A percentile compares a stretch with the other conserved stretches of the same genome.
These are phyloP conservation scores for Ajuga chamaepitys DNA, from an alignment of 257 asterid genomes.

Conservation along the genomic window DNA sequence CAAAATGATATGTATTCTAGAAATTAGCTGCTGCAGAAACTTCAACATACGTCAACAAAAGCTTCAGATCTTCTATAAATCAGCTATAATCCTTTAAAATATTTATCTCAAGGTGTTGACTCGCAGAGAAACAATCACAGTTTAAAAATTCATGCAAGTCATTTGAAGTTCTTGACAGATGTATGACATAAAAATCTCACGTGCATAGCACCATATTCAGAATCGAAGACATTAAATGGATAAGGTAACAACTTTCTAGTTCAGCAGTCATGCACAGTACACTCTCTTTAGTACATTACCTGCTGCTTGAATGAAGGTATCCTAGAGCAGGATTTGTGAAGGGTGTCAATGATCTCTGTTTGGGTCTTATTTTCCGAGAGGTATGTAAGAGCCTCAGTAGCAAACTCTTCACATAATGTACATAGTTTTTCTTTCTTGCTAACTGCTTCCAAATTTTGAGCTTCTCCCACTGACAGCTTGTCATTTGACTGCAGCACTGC, in stretches of 20 bases:
- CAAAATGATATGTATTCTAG: background rate
- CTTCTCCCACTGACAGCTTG: conserved; percentile 28
- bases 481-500: conserved; percentile 37
- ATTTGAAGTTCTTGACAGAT: background rate
- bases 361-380: conserved; percentile 62
- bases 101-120: background rate
- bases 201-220: background rate
- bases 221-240: background rate
- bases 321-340: conserved; percentile 72
- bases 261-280: background rate
- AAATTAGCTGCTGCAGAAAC: background rate
- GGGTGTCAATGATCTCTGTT: conserved; percentile 48
- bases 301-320: conserved; percentile 57
- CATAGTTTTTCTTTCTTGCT: conserved; percentile 42
- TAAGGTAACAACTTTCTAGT: background rate
- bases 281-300: conserved; percentile 44
- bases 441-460: conserved; percentile 29
- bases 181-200: background rate
- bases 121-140: background rate
- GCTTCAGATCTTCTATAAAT: background rate
- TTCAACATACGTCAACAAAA: background rate
- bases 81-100: background rate
- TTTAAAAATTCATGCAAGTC: background rate
- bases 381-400: conserved; percentile 61
- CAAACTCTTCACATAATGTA: conserved; percentile 58